Conservation (phyloP, 768 basidiomycete species). For the Gloeostereum incarnatum region DNA sequence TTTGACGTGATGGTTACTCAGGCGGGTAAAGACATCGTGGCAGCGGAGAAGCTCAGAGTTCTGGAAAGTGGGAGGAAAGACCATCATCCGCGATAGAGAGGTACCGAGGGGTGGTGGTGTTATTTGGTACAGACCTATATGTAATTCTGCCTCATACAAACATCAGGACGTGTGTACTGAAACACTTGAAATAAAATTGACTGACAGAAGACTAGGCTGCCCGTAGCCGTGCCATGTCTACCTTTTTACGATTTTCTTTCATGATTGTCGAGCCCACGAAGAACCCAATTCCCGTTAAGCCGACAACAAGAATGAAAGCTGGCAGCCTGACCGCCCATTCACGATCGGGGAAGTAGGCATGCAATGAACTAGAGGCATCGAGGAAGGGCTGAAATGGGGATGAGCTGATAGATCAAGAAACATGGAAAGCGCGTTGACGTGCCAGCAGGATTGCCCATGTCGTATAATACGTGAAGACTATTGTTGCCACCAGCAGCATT, state of each 20-base stretch:
- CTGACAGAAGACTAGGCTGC: conserved; percentile 34
- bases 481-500: conserved; percentile 71
- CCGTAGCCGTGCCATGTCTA: conserved; percentile 50
- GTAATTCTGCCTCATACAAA: neutral
- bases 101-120: conserved; percentile 3
- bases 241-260: conserved; percentile 64
- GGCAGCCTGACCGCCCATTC: conserved; percentile 93
- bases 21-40: conserved; percentile 51
- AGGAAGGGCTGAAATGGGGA: conserved; percentile 70
- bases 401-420: conserved; percentile 5
- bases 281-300: conserved; percentile 68
- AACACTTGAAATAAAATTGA: conserved; percentile 5
- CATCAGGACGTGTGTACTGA: conserved; percentile 1
- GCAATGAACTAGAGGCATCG: conserved; percentile 61
- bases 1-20: conserved; percentile 44
- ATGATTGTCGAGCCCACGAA: conserved; percentile 75
- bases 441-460: conserved; percentile 86
- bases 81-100: conserved; percentile 3
- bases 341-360: conserved; percentile 72
- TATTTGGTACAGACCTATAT: neutral
- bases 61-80: conserved; percentile 21
- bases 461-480: conserved; percentile 86
- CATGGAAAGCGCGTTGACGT: conserved; percentile 16
- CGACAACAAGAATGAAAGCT: conserved; percentile 71
- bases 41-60: conserved; percentile 59